Conservation (phyloP, 441 rosid genomes). For the Croton setiger region DNA sequence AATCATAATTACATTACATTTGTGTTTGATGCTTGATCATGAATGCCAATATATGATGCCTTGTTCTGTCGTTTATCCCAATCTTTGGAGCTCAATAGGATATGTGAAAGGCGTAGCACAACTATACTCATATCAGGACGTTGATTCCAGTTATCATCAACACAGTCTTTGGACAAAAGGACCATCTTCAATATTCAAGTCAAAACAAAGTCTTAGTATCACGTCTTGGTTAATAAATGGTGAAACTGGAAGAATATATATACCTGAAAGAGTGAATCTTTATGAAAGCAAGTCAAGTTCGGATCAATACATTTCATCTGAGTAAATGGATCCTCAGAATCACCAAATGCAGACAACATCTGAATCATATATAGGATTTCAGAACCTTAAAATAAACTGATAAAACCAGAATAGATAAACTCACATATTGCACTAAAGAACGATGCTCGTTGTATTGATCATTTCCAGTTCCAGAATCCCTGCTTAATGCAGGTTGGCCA, state of each 20-base stretch:
- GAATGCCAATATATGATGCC: too few species aligned
- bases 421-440: constrained; percentile 28
- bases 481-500: constrained; percentile 31
- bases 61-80: constrained; percentile 12
- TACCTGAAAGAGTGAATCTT: constrained; percentile 26
- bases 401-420: constrained; percentile 8
- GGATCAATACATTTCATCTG: constrained; percentile 26
- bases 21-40: too few species aligned
- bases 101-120: constrained; percentile 27
- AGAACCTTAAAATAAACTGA: not conserved
- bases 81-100: constrained; percentile 16
- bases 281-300: constrained; percentile 21
- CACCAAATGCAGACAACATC: constrained; percentile 25
- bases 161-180: constrained; percentile 31
- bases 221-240: not conserved
- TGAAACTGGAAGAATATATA: not conserved
- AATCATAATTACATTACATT: too few species aligned
- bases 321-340: constrained; percentile 9
- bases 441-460: constrained; percentile 22
- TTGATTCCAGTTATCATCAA: constrained; percentile 27
- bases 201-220: not conserved
- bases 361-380: not conserved
- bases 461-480: constrained; percentile 22
- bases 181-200: constrained; percentile 28
- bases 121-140: constrained; percentile 32